phyloP scores from a whole-genome alignment of 2,329 filamentous ascomycete species.

The Fusarium coicis region DNA sequence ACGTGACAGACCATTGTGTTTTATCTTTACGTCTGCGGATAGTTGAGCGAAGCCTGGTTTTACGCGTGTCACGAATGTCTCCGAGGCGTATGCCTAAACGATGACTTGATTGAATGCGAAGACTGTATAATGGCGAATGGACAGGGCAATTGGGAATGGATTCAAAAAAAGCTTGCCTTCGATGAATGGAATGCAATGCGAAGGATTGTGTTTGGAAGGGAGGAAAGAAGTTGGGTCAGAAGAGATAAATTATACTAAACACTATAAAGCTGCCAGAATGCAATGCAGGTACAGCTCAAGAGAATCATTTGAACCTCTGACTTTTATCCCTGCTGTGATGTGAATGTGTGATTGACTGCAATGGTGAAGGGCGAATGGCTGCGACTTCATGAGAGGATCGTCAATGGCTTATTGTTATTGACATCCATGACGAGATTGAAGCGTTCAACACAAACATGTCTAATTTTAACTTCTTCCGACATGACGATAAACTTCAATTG shows the following conservation, averaged over 20 bases:
- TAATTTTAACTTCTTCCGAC: not conserved
- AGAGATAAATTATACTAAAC: constrained; percentile 45
- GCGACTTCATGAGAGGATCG: not conserved
- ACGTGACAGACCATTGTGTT: constrained; percentile 15
- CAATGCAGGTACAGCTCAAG: constrained; percentile 41
- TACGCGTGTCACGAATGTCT: constrained; percentile 36
- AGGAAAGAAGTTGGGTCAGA: constrained; percentile 25
- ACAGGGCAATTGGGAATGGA: constrained; percentile 8
- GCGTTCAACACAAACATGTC: not conserved
- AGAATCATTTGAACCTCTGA: constrained; percentile 32
- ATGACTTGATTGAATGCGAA: constrained; percentile 38
- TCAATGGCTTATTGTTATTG: not conserved
- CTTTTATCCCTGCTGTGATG: not conserved
- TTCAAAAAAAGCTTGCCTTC: constrained; percentile 37
- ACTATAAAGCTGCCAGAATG: constrained; percentile 43
- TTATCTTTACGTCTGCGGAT: constrained; percentile 1
- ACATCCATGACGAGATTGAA: not conserved
- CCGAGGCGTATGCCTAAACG: constrained; percentile 21
- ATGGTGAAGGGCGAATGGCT: too few species aligned
- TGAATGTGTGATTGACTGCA: not conserved
- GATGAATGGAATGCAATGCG: constrained; percentile 32
- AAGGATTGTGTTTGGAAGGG: constrained; percentile 17
- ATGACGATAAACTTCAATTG: not conserved
- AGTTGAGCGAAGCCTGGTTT: constrained; percentile 30
- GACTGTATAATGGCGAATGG: constrained; percentile 35